Evolutionary conservation across 257 asterid genomes (phyloP), one percentile per base, ranked within the genome.

Genomic region (Cruciata laevipes): DNA sequence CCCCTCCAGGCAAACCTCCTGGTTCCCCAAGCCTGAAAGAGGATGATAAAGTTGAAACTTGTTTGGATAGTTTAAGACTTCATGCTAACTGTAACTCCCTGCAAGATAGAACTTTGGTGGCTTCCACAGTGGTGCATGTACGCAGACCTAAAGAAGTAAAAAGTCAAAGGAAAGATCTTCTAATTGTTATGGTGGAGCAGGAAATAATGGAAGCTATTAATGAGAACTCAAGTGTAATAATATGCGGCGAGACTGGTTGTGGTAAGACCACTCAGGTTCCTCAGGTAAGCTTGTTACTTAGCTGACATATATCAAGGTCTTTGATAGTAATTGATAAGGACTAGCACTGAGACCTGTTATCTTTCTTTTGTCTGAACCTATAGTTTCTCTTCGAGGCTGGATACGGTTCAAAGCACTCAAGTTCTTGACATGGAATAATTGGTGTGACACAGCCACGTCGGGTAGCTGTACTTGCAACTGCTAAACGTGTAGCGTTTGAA

Each of bases 231-330:
- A 77, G 88, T 83, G 86, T 90, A 61, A 90, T 93, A 68, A 81
- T 93, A 77, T 90, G 99, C 76, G 99, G 99, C 71, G 99, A 87
- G 78, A 93, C 96, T 68, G 97, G 97, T 27, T 93, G 99, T 77
- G 97, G 99, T 61, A 93, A 93, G 81, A 93, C 97, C 70, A 93
- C 99, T 68, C 99, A 93, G 81, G 97, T 93, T 77, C 99, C 99
- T 12, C 97, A 90, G 97, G 99, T 90, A 70, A 67, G 90, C 67
- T 61, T 65, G 61, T 67, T 56, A 61, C 53, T 33, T 51, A 31
- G 58, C 44, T 7, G 53, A 57, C 20, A 37, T 65, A 12, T 37
- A 49, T 57, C 30, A n/a, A 31, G 27, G 68, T 55, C 33, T 59
- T 8, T 31, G 32, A 53, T 40, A 63, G 30, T 71, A 30, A 30